A percentile compares a stretch with the other conserved stretches of the same genome.
Conservation (phyloP, 352 stramenopile species). For the Globisporangium rhizosaccharum region DNA sequence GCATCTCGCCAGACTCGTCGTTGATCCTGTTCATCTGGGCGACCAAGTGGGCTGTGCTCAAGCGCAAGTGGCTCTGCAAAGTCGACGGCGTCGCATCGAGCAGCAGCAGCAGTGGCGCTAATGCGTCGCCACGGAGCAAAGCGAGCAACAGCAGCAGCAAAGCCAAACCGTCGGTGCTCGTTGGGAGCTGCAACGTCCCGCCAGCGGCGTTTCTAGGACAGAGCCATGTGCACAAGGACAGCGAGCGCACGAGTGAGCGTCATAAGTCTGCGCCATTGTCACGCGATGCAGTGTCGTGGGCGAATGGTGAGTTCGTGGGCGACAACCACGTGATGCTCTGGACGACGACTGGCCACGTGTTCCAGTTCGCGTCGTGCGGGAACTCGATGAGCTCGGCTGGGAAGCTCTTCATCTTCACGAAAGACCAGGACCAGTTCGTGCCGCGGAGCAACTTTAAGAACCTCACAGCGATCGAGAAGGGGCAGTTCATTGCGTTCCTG, state of each 20-base stretch:
- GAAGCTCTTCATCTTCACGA: constrained; percentile 81
- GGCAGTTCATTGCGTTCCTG: constrained; percentile 44
- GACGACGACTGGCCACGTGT: constrained; percentile 61
- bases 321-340: constrained; percentile 61
- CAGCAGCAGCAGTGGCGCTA: constrained; percentile 9
- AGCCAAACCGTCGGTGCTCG: constrained; percentile 22
- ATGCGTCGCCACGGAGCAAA: constrained; percentile 15
- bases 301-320: constrained; percentile 60
- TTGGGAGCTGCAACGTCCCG: constrained; percentile 52
- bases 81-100: constrained; percentile 15
- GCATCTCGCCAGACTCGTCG: constrained; percentile 52
- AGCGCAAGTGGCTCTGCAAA: constrained; percentile 76
- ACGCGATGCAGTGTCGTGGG: constrained; percentile 30
- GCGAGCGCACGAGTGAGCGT: not conserved
- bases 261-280: not conserved
- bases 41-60: constrained; percentile 65
- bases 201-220: constrained; percentile 23
- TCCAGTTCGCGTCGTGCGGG: constrained; percentile 44
- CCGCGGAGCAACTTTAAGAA: constrained; percentile 67
- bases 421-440: constrained; percentile 76
- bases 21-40: constrained; percentile 76
- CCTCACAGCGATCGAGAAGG: constrained; percentile 44
- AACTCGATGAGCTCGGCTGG: constrained; percentile 21
- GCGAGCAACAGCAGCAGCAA: constrained; percentile 12
- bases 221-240: not conserved